Evolutionary conservation across 495 filamentous ascomycete species (phyloP), one percentile per base, ranked within the genome.

Genomic region (Hypoxylon fragiforme): DNA sequence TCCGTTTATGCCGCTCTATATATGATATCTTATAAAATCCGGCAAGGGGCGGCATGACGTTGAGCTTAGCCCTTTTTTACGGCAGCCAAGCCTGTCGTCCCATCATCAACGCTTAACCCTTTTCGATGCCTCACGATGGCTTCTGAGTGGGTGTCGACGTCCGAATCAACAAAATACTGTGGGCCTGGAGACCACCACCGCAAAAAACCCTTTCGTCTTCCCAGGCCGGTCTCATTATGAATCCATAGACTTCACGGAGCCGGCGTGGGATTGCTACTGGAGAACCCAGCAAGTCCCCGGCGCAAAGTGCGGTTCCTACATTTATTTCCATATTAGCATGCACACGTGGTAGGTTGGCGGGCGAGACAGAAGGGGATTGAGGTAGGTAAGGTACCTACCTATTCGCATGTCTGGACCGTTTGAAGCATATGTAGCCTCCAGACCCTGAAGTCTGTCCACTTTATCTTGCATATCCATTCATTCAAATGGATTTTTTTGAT

Each of bases 11-110:
- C 45, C 50, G 50, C 35, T 19, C 35, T 21, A 60, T 54, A 50
- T 60, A 39, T 50, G 54, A 54, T 54, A 50, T 52, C 47, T 48
- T 39, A 52, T 47, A 51, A 51, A 39, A 28, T 37, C 15, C 50
- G 57, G 51, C 38, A 56, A 62, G 31, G 32, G 32, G 58, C 52
- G 47, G 58, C 51, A 56, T 62, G 52, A 62, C 51, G 52, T 56
- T 42, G 42, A 52, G 41, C 52, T 49, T 51, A 44, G 52, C 47
- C 47, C 52, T 37, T 15, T 58, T 55, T 54, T 18, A 13, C 37
- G 51, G 43, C 18, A 56, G 58, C 58, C 58, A 62, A 62, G 58
- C 52, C 46, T 51, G 30, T 32, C 47, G 31, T 38, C 43, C n/a
- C 41, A 37, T 37, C 45, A 24, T 56, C 47, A 43, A 54, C 46